Evolutionary conservation across 805 yeast species (phyloP).

Genomic region (Crinitomyces ghanaensis): DNA sequence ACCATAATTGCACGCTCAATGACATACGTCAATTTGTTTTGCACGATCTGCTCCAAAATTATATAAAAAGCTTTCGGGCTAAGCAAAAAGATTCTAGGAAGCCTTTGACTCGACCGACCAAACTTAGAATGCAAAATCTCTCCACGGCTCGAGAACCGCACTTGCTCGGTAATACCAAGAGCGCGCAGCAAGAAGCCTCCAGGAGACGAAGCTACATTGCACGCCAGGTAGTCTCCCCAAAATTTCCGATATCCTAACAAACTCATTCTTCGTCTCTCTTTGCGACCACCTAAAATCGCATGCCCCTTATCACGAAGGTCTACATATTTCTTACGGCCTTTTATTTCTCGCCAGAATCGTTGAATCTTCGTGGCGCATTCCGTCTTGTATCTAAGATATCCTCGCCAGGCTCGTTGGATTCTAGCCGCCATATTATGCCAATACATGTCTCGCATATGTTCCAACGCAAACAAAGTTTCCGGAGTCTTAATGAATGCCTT

Average conservation of each 20-base stretch:
- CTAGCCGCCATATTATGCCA: constrained; percentile 98
- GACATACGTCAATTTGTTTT: constrained; percentile 45
- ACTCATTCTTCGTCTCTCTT: constrained; percentile 84
- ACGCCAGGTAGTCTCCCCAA: constrained; percentile 88
- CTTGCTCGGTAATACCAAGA: constrained; percentile 53
- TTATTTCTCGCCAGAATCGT: constrained; percentile 68
- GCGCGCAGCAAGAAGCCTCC: constrained; percentile 68
- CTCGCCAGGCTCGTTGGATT: constrained; percentile 94
- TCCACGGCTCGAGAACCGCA: constrained; percentile 72
- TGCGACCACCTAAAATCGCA: constrained; percentile 53
- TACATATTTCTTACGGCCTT: constrained; percentile 71
- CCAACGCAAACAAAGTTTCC: constrained; percentile 89
- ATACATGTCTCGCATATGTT: constrained; percentile 90
- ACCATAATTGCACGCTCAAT: constrained; percentile 57
- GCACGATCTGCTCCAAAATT: constrained; percentile 60
- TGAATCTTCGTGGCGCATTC: constrained; percentile 80
- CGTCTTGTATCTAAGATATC: constrained; percentile 64
- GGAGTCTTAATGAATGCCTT: constrained; percentile 95
- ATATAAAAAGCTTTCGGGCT: constrained; percentile 54
- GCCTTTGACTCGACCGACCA: constrained; percentile 79
- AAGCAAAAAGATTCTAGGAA: constrained; percentile 61
- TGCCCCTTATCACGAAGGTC: constrained; percentile 81
- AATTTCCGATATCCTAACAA: constrained; percentile 78
- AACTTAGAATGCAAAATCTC: constrained; percentile 76
- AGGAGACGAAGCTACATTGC: constrained; percentile 62